Evolutionary conservation across 2,329 filamentous ascomycete genomes (phyloP), one percentile per base, ranked within the genome.

Genomic region (Aspergillus aculeatus): DNA sequence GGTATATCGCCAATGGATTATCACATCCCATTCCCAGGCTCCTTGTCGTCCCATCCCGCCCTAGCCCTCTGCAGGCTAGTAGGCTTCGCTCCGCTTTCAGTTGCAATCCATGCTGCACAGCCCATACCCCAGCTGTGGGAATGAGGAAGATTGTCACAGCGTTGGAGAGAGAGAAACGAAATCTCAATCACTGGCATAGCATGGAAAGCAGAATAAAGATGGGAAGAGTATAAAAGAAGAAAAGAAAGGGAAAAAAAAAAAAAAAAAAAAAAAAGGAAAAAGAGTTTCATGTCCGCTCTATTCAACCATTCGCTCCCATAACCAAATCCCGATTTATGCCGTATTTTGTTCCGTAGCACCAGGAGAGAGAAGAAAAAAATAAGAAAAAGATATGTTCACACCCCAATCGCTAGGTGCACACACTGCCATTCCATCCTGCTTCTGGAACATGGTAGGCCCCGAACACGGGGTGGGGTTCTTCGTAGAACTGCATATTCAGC

Each of bases 381-480:
- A 29, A 51, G 23, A 35, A 29, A 51, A 21, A 23, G 31, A 44
- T 50, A 58, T 44, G 26, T 14, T 11, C 41, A 24, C 31, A 16
- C 50, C 31, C 7, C 14, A 4, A 23, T 23, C 26, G 31, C 60
- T 57, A 63, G 7, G 61, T 61, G 58, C 62, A 65, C 35, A 65
- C 59, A 50, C 55, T 66, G 72, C 70, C 77, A 47, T 69, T 74
- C 76, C 75, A 77, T 57, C 68, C 72, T 29, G 73, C 65, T 62
- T 74, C 71, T n/a, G 73, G 68, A 47, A 68, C 62, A 54, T 72
- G 71, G 61, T 75, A 73, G 50, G 71, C 72, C 50, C 69, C 69
- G 59, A 74, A 62, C 47, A 76, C 68, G 24, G 71, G 57, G 31
- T 74, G 69, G 50, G 72, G 63, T 53, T 74, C 73, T 51, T 72